Conservation (phyloP, 2,329 filamentous ascomycete genomes). For the Calcarisporium arbuscula region DNA sequence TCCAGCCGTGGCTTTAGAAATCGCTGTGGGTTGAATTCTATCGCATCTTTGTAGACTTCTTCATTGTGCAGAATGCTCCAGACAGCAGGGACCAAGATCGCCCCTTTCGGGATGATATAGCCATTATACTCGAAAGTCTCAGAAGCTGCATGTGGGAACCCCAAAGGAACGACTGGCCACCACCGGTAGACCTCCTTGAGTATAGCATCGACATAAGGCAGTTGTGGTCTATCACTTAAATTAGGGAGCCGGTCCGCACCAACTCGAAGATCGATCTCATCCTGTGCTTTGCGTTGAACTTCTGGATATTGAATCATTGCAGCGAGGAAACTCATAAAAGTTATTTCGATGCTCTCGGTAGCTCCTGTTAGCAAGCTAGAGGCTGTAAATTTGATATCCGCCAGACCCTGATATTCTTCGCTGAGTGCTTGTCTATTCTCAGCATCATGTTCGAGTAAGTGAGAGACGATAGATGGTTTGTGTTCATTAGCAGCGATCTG, state of each 20-base stretch:
- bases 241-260: constrained; percentile 22
- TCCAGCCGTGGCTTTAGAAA: constrained; percentile 22
- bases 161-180: constrained; percentile 25
- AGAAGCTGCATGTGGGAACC: constrained; percentile 30
- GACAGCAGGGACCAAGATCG: constrained; percentile 15
- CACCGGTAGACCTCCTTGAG: constrained; percentile 25
- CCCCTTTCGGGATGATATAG: constrained; percentile 21
- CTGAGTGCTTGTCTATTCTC: no score
- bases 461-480: not conserved
- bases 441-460: no score
- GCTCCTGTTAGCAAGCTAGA: constrained; percentile 21
- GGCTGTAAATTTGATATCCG: constrained; percentile 19
- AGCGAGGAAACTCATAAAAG: constrained; percentile 17
- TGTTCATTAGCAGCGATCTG: constrained; percentile 2
- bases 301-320: constrained; percentile 17
- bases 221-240: constrained; percentile 17
- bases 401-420: no score
- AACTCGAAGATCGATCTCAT: constrained; percentile 20
- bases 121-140: constrained; percentile 19
- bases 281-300: constrained; percentile 17
- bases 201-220: constrained; percentile 25
- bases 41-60: constrained; percentile 49
- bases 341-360: constrained; percentile 22
- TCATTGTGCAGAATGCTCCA: constrained; percentile 48
- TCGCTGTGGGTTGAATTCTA: constrained; percentile 24